A percentile compares a stretch with the other conserved stretches of the same genome.
These are phyloP conservation scores for Gastrolobium bilobum DNA, from an alignment of 306 rosid species.

Conservation along the genomic window DNA sequence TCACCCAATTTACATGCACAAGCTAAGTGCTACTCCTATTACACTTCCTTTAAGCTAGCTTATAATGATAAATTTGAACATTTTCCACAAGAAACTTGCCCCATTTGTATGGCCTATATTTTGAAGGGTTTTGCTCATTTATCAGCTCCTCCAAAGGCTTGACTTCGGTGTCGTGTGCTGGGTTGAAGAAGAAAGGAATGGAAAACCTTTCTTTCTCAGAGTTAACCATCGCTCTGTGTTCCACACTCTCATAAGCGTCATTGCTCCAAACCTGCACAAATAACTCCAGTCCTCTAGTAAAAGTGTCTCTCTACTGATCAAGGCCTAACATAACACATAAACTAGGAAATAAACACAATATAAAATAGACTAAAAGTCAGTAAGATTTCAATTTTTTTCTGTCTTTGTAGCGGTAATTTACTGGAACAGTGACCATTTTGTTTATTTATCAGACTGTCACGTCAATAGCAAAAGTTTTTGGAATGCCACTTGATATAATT, in stretches of 20 bases:
- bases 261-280: conserved; percentile 74
- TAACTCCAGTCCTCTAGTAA: background rate
- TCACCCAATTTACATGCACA: background rate
- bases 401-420: background rate
- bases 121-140: conserved; percentile 55
- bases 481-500: too few relatives aligned
- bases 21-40: background rate
- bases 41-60: background rate
- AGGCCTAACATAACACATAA: too few relatives aligned
- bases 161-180: conserved; percentile 55
- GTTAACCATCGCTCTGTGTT: conserved; percentile 68
- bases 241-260: conserved; percentile 64
- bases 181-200: conserved; percentile 55
- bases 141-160: conserved; percentile 61
- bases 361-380: too few relatives aligned
- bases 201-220: conserved; percentile 60
- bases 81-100: conserved; percentile 63
- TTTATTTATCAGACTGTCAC: too few relatives aligned
- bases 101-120: conserved; percentile 58
- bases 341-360: too few relatives aligned
- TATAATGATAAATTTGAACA: conserved; percentile 55
- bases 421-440: too few relatives aligned
- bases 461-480: too few relatives aligned
- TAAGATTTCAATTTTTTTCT: too few relatives aligned
- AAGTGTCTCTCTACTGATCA: background rate